These are phyloP conservation scores for Oryza coarctata DNA, from an alignment of 176 grass and related monocot species.

Conservation along the genomic window DNA sequence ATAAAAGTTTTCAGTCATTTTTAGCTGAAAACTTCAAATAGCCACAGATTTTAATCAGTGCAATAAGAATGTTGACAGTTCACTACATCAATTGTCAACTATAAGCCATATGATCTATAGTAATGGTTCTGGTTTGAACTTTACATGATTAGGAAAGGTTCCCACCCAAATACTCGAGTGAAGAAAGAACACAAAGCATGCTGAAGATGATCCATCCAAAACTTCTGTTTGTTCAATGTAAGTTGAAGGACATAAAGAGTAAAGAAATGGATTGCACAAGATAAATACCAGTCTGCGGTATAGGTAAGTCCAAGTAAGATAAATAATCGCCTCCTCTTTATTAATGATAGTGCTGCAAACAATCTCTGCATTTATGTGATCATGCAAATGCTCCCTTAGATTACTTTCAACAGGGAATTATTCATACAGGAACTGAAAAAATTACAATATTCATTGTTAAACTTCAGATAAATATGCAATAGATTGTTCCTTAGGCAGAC, in stretches of 20 bases:
- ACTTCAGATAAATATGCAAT: slow-evolving; percentile 32
- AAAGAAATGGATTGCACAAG: slow-evolving; percentile 21
- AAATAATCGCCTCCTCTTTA: slow-evolving; percentile 95
- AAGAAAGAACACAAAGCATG: neutral
- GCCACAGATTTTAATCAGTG: slow-evolving; percentile 15
- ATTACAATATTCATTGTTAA: slow-evolving; percentile 34
- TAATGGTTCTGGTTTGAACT: neutral
- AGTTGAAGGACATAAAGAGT: slow-evolving; percentile 28
- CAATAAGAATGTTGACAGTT: neutral
- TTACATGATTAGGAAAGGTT: slow-evolving; percentile 11
- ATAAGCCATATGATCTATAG: neutral
- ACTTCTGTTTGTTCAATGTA: neutral
- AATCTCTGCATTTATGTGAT: slow-evolving; percentile 99
- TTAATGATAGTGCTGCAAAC: slow-evolving; percentile 89
- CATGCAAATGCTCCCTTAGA: slow-evolving; percentile 89
- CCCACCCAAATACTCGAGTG: neutral
- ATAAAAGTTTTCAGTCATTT: slow-evolving; percentile 12
- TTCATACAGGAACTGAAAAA: slow-evolving; percentile 94
- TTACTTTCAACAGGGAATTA: slow-evolving; percentile 97
- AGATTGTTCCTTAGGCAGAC: slow-evolving; percentile 16
- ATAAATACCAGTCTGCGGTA: slow-evolving; percentile 87
- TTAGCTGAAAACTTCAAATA: slow-evolving; percentile 5
- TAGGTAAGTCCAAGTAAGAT: slow-evolving; percentile 97
- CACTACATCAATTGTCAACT: neutral
- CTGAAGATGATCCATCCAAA: neutral